Evolutionary conservation across 1,284 basidiomycete species (phyloP).

Genomic region (Polyporus tsugae): DNA sequence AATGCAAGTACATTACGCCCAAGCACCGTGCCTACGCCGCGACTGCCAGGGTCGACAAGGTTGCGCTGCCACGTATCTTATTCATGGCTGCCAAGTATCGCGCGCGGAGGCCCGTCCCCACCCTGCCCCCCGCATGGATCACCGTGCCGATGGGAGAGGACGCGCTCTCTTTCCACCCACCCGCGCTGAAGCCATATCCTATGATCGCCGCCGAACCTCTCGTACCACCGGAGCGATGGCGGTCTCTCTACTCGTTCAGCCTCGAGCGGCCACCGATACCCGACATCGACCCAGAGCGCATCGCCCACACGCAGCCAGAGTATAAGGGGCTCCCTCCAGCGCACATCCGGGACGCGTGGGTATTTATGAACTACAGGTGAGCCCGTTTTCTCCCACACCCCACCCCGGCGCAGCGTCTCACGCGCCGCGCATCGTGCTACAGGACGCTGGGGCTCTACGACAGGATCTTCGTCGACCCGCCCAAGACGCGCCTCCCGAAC

Average conservation of each 20-base stretch:
- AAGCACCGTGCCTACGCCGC: conserved; percentile 8
- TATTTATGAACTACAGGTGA: conserved; percentile 21
- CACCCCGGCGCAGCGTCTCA: neutral
- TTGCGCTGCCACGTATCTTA: conserved; percentile 9
- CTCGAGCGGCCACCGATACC: conserved; percentile 21
- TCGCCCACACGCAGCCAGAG: conserved; percentile 16
- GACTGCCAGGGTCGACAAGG: neutral
- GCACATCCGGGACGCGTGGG: conserved; percentile 22
- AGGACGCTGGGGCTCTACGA: conserved; percentile 26
- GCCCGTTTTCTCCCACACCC: neutral
- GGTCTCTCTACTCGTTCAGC: conserved; percentile 17
- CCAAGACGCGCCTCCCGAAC: conserved; percentile 24
- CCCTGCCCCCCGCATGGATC: conserved; percentile 1
- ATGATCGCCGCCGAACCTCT: conserved; percentile 11
- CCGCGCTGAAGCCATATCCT: neutral
- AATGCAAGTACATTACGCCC: neutral
- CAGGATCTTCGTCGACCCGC: conserved; percentile 27
- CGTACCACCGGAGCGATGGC: conserved; percentile 20
- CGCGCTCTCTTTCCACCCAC: neutral
- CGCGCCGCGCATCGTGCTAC: neutral
- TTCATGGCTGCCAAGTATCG: conserved; percentile 20
- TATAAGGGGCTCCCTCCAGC: conserved; percentile 20
- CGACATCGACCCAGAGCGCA: conserved; percentile 19
- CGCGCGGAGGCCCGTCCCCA: conserved; percentile 20
- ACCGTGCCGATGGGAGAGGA: neutral